Base-by-base conservation (phyloP, 129 eudicot genomes). In the Pseudognaphalium luteoalbum region DNA sequence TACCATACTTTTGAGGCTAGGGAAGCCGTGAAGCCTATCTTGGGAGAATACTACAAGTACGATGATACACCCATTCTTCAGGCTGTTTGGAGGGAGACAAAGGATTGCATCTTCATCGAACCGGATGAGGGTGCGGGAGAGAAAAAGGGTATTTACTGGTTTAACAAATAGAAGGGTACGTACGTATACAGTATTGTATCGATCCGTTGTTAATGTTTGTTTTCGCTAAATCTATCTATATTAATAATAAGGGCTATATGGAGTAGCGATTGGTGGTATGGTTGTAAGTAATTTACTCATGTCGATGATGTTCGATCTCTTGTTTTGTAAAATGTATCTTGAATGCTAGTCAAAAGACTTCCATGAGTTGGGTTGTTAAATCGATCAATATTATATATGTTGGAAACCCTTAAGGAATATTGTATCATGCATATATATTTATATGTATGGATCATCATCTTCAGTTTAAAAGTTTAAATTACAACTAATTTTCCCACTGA, bases 1-100 rank as follows among this genome's bases (percentile, higher is more conserved):
- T 82, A 82, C 39, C 83, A 82, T 61, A 52, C 76, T 0, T 3
- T 73, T 8, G 86, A 82, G 73, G 86, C 86, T 4, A 73, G 72
- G 7, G 72, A 59, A 16, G 83, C 83, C 1, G 61, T 82, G 9
- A 78, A 67, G 59, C 86, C 86, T 0, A 72, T 82, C 11, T 47
- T 82, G 72, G 83, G 86, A 10, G 86, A 82, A 25, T 82, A 78
- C 63, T 82, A 82, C 54, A 68, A 76, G 54, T 70, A 70, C 59
- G 85, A 82, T 17, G 69, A 78, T 28, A 76, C 85, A 0, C 85
- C 85, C 0, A 64, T 78, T 32, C 66, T 76, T n/a, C 44, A 76
- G 63, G 85, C 85, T 0, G 75, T 82, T 60, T 82, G 85, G 85
- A 82, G 85, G 37, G 85, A 82, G 39, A 77, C 81, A 20, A 77